A percentile compares a stretch with the other conserved stretches of the same genome.
phyloP scores from a whole-genome alignment of 2,329 filamentous ascomycete genomes.

The Blastomyces parvus region DNA sequence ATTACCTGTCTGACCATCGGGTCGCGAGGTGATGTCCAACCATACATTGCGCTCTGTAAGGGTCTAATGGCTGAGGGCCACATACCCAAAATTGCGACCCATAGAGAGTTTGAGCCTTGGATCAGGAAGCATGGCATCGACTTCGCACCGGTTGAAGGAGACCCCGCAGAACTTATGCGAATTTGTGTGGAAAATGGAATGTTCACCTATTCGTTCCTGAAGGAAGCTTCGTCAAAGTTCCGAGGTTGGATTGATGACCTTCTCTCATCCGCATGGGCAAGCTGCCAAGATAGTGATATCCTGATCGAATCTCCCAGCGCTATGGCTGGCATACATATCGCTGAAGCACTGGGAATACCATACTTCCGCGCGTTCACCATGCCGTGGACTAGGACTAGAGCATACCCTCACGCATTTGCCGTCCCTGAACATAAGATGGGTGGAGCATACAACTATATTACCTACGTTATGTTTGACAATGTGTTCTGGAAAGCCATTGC shows the following conservation, averaged over 20 bases:
- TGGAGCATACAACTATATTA: slow-evolving; percentile 87
- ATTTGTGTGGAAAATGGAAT: slow-evolving; percentile 96
- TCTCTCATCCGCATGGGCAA: slow-evolving; percentile 67
- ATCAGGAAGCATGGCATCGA: slow-evolving; percentile 88
- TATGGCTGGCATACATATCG: slow-evolving; percentile 97
- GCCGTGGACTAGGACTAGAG: slow-evolving; percentile 93
- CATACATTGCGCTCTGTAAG: slow-evolving; percentile 94
- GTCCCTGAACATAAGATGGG: slow-evolving; percentile 91
- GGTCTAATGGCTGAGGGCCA: slow-evolving; percentile 82
- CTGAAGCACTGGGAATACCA: slow-evolving; percentile 81
- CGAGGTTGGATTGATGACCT: slow-evolving; percentile 92
- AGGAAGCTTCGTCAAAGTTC: slow-evolving; percentile 77
- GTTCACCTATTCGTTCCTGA: slow-evolving; percentile 85
- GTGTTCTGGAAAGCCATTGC: slow-evolving; percentile 94
- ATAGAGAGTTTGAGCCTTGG: slow-evolving; percentile 82
- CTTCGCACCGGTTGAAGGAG: slow-evolving; percentile 77
- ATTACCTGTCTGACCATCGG: slow-evolving; percentile 95
- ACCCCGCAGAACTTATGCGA: slow-evolving; percentile 88
- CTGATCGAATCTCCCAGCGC: slow-evolving; percentile 92
- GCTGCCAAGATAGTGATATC: slow-evolving; percentile 78
- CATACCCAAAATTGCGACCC: slow-evolving; percentile 76
- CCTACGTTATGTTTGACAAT: slow-evolving; percentile 92
- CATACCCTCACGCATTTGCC: slow-evolving; percentile 93
- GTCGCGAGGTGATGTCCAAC: slow-evolving; percentile 90
- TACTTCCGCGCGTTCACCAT: slow-evolving; percentile 98